Evolutionary conservation across 495 filamentous ascomycete species (phyloP), one percentile per base, ranked within the genome.

Genomic region (Penicillium argentinense): DNA sequence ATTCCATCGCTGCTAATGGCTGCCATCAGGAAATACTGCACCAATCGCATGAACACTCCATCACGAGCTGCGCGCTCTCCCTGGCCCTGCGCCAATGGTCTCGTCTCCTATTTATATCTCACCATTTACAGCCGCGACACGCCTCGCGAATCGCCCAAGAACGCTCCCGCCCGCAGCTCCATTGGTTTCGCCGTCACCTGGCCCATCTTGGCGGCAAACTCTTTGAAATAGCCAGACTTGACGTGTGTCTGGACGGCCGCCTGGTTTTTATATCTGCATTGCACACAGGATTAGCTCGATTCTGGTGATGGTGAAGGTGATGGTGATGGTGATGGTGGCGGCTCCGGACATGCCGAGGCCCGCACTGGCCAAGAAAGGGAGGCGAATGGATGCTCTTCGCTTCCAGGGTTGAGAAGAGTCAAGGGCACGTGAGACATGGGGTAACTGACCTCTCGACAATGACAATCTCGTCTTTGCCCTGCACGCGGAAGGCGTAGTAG

Each of bases 181-280:
- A 43, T 41, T 0, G 62, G 64, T 41, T 60, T 62, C 17, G 40
- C 56, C 45, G 60, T 48, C 53, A 64, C 38, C 5, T 19, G 27
- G 6, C 54, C 26, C 14, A 59, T 42, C 34, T 63, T 54, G 19
- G 47, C 44, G 6, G 55, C 39, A 23, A 69, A 69, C 8, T 53
- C 44, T 19, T 51, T 51, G 47, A 63, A 61, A 42, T 66, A 61
- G n/a, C 62, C 42, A 3, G 51, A 47, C 19, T 63, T 44, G 11
- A 54, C 30, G 41, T 70, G 64, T 4, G 54, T 26, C 26, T 62
- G 39, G 5, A 67, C 38, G 3, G 67, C 67, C 3, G 48, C 53
- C 27, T 59, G 56, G 49, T 67, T 45, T 14, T 62, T 60, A 39
- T 70, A 70, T 52, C 64, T 69, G 22, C n/a, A 42, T 22, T 30